Evolutionary conservation across 2,329 filamentous ascomycete species (phyloP).

Genomic region (Colletotrichum lentis): DNA sequence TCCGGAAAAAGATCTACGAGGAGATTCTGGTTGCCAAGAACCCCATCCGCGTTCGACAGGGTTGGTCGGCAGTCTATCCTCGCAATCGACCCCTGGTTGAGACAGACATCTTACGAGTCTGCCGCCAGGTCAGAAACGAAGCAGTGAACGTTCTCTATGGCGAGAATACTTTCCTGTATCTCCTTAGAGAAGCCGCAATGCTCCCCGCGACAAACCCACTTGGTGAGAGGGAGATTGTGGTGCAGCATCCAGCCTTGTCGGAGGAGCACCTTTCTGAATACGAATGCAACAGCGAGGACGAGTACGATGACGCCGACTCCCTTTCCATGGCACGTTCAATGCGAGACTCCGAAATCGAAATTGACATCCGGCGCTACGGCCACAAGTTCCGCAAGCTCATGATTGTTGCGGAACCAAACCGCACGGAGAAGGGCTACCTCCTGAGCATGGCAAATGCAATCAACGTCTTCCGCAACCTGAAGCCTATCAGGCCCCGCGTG

Average conservation of each 20-base stretch:
- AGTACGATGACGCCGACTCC: slow-evolving; percentile 12
- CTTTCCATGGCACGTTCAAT: slow-evolving; percentile 16
- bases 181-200: slow-evolving; percentile 51
- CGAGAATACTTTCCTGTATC: slow-evolving; percentile 58
- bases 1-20: slow-evolving; percentile 46
- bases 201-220: slow-evolving; percentile 30
- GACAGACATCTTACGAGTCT: slow-evolving; percentile 50
- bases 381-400: slow-evolving; percentile 52
- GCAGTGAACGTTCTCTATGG: slow-evolving; percentile 56
- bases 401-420: slow-evolving; percentile 55
- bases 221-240: slow-evolving; percentile 37
- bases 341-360: slow-evolving; percentile 39
- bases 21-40: slow-evolving; percentile 45
- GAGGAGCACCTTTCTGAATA: slow-evolving; percentile 19
- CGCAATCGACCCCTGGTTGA: slow-evolving; percentile 38
- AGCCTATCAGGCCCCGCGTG: slow-evolving; percentile 43
- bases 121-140: slow-evolving; percentile 48
- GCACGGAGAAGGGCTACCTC: slow-evolving; percentile 43
- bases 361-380: slow-evolving; percentile 50
- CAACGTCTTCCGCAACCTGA: slow-evolving; percentile 45
- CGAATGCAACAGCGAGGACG: slow-evolving; percentile 12
- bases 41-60: slow-evolving; percentile 47
- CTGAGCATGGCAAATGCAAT: slow-evolving; percentile 49
- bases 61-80: slow-evolving; percentile 48
- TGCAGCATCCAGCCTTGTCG: slow-evolving; percentile 10